A percentile compares a stretch with the other conserved stretches of the same genome.
These are phyloP conservation scores for Leptographium galeiforme DNA, from an alignment of 2,329 filamentous ascomycete genomes.

Conservation along the genomic window DNA sequence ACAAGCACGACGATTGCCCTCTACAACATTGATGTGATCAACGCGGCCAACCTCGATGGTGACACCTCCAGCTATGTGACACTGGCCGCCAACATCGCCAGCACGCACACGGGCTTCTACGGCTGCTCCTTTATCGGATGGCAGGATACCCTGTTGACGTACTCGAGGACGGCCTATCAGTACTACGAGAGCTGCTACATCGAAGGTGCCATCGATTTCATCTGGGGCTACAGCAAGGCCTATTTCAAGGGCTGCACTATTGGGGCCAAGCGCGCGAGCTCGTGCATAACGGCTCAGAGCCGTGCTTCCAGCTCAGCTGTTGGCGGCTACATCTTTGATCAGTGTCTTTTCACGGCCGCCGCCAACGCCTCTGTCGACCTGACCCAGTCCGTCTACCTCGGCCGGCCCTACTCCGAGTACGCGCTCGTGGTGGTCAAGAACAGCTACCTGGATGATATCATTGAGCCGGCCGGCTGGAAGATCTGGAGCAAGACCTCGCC, in stretches of 20 bases:
- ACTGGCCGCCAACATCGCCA: not conserved
- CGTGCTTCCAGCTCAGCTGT: constrained; percentile 22
- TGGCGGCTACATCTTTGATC: constrained; percentile 33
- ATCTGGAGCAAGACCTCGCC: constrained; percentile 21
- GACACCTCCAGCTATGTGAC: constrained; percentile 28
- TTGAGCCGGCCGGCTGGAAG: constrained; percentile 46
- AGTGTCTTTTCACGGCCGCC: constrained; percentile 21
- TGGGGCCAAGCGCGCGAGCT: not conserved
- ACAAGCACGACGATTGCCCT: constrained; percentile 42
- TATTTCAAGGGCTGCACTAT: constrained; percentile 9
- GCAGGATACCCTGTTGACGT: not conserved
- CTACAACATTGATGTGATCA: not conserved
- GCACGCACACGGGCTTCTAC: not conserved
- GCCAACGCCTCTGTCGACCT: constrained; percentile 23
- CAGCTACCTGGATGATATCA: constrained; percentile 36
- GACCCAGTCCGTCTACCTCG: constrained; percentile 41
- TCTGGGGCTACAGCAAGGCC: constrained; percentile 8
- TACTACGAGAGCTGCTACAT: constrained; percentile 14
- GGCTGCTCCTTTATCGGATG: not conserved
- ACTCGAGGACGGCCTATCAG: not conserved
- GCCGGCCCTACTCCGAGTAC: constrained; percentile 32
- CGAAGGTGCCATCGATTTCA: constrained; percentile 17
- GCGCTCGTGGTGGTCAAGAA: constrained; percentile 33
- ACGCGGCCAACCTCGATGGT: constrained; percentile 36
- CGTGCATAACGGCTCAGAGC: constrained; percentile 10